Percentiles rank a stretch among this genome's conserved stretches.
Conservation (phyloP, 2,329 filamentous ascomycete genomes). For the Colletotrichum coccodes region DNA sequence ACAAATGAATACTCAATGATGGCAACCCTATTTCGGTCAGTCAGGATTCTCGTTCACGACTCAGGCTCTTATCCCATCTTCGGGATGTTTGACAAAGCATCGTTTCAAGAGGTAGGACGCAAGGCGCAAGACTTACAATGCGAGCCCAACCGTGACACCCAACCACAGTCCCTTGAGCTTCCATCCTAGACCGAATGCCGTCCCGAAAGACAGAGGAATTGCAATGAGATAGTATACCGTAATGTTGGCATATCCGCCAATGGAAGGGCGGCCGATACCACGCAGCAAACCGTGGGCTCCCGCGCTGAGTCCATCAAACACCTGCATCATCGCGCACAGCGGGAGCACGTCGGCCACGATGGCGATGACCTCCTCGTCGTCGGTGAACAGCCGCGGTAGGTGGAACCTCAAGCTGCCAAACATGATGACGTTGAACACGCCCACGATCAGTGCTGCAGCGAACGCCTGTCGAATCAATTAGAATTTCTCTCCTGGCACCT, state of each 20-base stretch:
- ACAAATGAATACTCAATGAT: slow-evolving; percentile 65
- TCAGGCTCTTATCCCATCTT: neutral
- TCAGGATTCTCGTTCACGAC: neutral
- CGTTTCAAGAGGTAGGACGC: neutral
- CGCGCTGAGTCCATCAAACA: slow-evolving; percentile 84
- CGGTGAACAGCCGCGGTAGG: slow-evolving; percentile 83
- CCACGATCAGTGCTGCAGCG: slow-evolving; percentile 74
- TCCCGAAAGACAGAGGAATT: slow-evolving; percentile 82
- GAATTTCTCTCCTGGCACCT: slow-evolving; percentile 9
- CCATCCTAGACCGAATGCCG: slow-evolving; percentile 82
- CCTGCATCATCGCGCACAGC: slow-evolving; percentile 86
- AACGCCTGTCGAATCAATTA: slow-evolving; percentile 57
- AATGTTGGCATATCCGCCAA: slow-evolving; percentile 90
- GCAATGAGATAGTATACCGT: slow-evolving; percentile 88
- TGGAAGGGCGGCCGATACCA: slow-evolving; percentile 87
- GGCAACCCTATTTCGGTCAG: slow-evolving; percentile 53
- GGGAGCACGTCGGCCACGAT: slow-evolving; percentile 79
- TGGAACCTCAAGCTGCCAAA: slow-evolving; percentile 75
- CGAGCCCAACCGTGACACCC: slow-evolving; percentile 78
- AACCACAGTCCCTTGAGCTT: slow-evolving; percentile 84
- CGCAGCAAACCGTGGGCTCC: slow-evolving; percentile 87
- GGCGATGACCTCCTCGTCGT: slow-evolving; percentile 74
- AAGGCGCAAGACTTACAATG: slow-evolving; percentile 57
- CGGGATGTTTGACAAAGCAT: neutral
- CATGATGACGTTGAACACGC: slow-evolving; percentile 79